Percentiles rank a stretch among this genome's conserved stretches.
phyloP scores from a whole-genome alignment of 352 stramenopile species.

The Globisporangium alternatum region DNA sequence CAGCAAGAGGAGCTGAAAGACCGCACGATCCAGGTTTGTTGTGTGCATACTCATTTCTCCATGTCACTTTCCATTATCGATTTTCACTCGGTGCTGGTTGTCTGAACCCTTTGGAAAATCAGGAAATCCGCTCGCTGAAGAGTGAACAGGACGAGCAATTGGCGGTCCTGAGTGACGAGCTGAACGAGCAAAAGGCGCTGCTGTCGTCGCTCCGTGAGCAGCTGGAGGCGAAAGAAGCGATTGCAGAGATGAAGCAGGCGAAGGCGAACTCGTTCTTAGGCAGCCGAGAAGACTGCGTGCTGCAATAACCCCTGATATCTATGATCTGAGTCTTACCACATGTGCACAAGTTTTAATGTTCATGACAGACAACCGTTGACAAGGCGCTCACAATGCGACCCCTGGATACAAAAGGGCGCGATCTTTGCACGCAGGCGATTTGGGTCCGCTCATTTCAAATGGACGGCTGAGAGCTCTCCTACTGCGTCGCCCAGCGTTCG shows the following conservation, averaged over 20 bases:
- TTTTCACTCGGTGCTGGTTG: not conserved
- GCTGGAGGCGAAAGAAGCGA: constrained; percentile 45
- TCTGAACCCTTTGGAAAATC: not conserved
- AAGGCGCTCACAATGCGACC: not conserved
- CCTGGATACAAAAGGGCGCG: not conserved
- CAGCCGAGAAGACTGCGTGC: constrained; percentile 48
- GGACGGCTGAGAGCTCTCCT: constrained; percentile 4
- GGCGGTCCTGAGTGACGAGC: constrained; percentile 35
- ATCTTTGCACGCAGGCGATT: not conserved
- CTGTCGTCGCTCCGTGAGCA: constrained; percentile 50
- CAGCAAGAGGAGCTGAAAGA: constrained; percentile 64
- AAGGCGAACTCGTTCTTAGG: constrained; percentile 40
- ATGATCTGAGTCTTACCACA: not conserved
- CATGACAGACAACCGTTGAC: not conserved
- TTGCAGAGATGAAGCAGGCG: constrained; percentile 31
- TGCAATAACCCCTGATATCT: constrained; percentile 30
- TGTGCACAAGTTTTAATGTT: not conserved
- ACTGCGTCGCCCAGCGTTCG: not conserved
- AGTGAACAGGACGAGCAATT: constrained; percentile 59
- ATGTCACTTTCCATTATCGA: not conserved
- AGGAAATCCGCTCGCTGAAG: constrained; percentile 64
- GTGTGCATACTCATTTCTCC: not conserved
- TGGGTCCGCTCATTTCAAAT: constrained; percentile 5
- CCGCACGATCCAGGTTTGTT: constrained; percentile 41
- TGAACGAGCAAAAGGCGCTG: constrained; percentile 49